Conservation (phyloP, 306 rosid genomes). For the Parietaria judaica region DNA sequence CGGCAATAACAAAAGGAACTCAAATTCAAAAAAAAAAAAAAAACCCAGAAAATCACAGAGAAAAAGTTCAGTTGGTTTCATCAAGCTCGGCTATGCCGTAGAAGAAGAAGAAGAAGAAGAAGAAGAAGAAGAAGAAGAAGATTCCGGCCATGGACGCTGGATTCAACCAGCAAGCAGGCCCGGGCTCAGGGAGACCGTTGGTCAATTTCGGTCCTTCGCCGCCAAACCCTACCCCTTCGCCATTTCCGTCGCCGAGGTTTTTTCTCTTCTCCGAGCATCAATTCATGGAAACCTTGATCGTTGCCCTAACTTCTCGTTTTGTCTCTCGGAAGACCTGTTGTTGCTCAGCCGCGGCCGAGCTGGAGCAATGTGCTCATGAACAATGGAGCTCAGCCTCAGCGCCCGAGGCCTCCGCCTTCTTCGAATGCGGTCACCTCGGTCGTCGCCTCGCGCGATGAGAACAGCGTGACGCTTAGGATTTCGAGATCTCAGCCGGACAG, state of each 20-base stretch:
- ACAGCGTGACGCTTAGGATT: constrained; percentile 38
- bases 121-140: too few relatives aligned
- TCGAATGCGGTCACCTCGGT: constrained; percentile 30
- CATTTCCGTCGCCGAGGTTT: constrained; percentile 4
- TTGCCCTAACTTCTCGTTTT: neutral
- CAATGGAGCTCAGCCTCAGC: constrained; percentile 31
- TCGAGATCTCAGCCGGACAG: constrained; percentile 34
- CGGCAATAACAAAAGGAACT: neutral
- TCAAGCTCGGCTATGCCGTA: neutral
- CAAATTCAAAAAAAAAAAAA: neutral
- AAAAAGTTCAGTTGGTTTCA: neutral
- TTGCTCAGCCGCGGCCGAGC: constrained; percentile 24
- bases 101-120: constrained; percentile 3
- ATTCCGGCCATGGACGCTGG: constrained; percentile 31
- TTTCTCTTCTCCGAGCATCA: neutral
- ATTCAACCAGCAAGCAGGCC: constrained; percentile 49
- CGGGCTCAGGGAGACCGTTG: constrained; percentile 24
- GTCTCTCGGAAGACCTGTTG: neutral
- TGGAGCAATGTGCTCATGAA: constrained; percentile 27
- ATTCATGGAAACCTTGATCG: neutral
- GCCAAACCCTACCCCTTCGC: constrained; percentile 20
- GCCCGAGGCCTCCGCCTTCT: constrained; percentile 32
- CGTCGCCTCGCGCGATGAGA: constrained; percentile 30
- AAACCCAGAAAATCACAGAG: neutral
- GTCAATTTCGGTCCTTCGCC: constrained; percentile 29